Conservation (phyloP, 148 eudicot species). For the Vaccinium darrowii region DNA sequence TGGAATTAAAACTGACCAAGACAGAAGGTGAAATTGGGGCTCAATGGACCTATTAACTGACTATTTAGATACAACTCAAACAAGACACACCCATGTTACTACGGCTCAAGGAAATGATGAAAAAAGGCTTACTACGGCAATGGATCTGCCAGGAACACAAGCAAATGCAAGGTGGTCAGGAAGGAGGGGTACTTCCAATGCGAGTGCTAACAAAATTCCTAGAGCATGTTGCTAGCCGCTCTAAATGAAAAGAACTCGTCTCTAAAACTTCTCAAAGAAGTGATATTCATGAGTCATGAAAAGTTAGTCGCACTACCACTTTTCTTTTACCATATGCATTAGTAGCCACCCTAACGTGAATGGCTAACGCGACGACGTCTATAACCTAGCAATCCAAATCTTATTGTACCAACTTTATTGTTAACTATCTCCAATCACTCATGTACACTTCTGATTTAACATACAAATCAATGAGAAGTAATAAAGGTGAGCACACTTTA, state of each 20-base stretch:
- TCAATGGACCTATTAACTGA: neutral
- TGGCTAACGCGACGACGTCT: neutral
- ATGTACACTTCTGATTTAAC: neutral
- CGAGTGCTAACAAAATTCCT: neutral
- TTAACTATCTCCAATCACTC: neutral
- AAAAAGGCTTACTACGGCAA: neutral
- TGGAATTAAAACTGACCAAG: neutral
- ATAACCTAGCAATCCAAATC: neutral
- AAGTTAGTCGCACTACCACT: neutral
- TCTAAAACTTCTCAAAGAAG: neutral
- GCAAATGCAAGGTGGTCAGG: neutral
- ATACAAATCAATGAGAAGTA: neutral
- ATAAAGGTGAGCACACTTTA: neutral
- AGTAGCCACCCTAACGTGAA: too few relatives aligned
- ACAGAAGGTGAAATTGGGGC: neutral
- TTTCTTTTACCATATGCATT: neutral
- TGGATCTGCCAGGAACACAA: neutral
- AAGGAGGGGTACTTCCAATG: neutral
- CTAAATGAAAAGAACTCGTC: neutral
- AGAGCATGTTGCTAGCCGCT: neutral
- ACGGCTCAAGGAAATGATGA: neutral
- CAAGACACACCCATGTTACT: neutral
- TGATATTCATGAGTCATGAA: neutral
- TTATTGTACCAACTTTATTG: neutral
- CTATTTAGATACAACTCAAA: neutral